Percentiles rank a stretch among this genome's conserved stretches.
Conservation (phyloP, 306 rosid species). For the Vigna radiata region DNA sequence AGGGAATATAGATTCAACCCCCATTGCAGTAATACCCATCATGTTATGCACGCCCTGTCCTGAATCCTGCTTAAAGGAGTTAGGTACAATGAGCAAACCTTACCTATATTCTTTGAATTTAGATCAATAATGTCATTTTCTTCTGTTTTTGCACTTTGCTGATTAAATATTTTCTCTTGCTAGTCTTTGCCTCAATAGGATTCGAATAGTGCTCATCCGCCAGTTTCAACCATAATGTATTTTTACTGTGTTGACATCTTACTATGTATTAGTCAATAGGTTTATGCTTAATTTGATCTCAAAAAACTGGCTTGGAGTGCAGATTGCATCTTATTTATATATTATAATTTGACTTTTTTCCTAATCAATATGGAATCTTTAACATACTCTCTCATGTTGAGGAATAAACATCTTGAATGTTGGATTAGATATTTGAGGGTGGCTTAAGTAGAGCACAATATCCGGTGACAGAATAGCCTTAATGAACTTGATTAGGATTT, state of each 20-base stretch:
- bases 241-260: not conserved
- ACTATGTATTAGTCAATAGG: no score
- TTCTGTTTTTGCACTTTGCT: slow-evolving; percentile 19
- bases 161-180: slow-evolving; percentile 5
- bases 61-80: not conserved
- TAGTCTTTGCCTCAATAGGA: not conserved
- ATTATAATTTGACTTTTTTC: no score
- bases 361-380: no score
- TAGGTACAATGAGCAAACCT: slow-evolving; percentile 9
- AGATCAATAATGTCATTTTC: slow-evolving; percentile 14
- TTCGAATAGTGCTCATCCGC: not conserved
- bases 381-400: no score
- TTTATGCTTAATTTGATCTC: no score
- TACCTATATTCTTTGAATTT: not conserved
- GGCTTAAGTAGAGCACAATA: no score
- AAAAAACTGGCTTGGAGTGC: no score
- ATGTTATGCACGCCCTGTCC: not conserved
- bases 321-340: no score
- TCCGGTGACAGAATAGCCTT: no score
- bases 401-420: no score
- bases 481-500: no score
- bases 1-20: slow-evolving; percentile 10
- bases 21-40: not conserved
- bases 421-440: no score
- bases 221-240: not conserved